Conservation (phyloP, 768 basidiomycete species). For the Russula virescens region DNA sequence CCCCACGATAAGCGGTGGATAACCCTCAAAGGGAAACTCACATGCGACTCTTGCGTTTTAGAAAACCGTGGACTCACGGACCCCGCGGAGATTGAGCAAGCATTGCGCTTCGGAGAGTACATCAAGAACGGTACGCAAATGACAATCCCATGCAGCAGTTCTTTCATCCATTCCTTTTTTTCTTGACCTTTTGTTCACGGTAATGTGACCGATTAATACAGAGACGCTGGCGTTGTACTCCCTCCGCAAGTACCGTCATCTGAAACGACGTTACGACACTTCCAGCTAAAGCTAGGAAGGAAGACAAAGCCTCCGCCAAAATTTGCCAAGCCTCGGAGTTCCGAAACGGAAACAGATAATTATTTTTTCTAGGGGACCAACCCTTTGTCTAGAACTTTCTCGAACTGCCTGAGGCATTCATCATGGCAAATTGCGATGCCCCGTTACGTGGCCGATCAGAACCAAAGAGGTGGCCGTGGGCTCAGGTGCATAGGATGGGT, state of each 20-base stretch:
- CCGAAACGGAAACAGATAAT: too few species aligned
- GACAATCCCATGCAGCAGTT: not conserved
- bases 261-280: conserved; percentile 61
- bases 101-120: conserved; percentile 70
- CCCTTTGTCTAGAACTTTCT: too few species aligned
- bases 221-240: conserved; percentile 82
- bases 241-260: conserved; percentile 74
- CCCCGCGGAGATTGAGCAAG: conserved; percentile 67
- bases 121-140: conserved; percentile 68
- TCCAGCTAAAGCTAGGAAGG: too few species aligned
- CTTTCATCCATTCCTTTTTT: not conserved
- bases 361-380: too few species aligned
- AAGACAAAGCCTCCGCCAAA: too few species aligned
- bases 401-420: too few species aligned
- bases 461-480: too few species aligned
- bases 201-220: not conserved
- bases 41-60: conserved; percentile 28
- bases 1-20: not conserved
- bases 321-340: too few species aligned
- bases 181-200: not conserved
- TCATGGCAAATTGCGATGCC: too few species aligned
- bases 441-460: too few species aligned
- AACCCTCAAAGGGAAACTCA: not conserved
- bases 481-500: too few species aligned
- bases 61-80: conserved; percentile 65